Conservation (phyloP, 805 yeast genomes). For the Alloascoidea hylecoeti region DNA sequence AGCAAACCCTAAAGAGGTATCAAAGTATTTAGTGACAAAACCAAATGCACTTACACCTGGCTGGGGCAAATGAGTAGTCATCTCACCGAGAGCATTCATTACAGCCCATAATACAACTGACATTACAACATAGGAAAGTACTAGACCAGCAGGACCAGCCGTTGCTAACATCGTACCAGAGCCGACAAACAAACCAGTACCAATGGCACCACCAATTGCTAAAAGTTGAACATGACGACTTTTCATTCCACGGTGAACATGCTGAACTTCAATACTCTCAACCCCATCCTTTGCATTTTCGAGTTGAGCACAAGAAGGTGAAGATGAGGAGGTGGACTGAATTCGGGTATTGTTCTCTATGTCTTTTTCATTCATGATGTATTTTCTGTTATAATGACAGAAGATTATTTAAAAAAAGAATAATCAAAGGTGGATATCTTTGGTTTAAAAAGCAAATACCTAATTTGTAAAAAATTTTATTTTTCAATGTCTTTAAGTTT, state of each 20-base stretch:
- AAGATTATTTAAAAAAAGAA: too few species aligned
- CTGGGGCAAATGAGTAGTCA: constrained; percentile 65
- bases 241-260: constrained; percentile 25
- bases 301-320: too few species aligned
- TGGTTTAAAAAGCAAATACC: too few species aligned
- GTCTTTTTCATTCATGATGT: too few species aligned
- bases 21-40: constrained; percentile 64
- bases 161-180: constrained; percentile 47
- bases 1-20: constrained; percentile 59
- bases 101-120: constrained; percentile 52
- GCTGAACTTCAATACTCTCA: neutral
- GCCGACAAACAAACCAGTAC: constrained; percentile 66
- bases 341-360: too few species aligned
- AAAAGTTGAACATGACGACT: constrained; percentile 68
- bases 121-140: constrained; percentile 50
- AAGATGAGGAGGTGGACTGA: neutral
- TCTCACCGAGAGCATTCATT: constrained; percentile 54
- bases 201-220: constrained; percentile 73
- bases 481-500: too few species aligned
- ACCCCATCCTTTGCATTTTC: neutral
- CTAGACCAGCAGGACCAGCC: constrained; percentile 59
- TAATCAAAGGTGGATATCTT: too few species aligned
- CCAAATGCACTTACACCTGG: constrained; percentile 67
- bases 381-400: too few species aligned
- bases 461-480: too few species aligned